phyloP scores from a whole-genome alignment of 2,329 filamentous ascomycete genomes.

The Fulvia fulva region DNA sequence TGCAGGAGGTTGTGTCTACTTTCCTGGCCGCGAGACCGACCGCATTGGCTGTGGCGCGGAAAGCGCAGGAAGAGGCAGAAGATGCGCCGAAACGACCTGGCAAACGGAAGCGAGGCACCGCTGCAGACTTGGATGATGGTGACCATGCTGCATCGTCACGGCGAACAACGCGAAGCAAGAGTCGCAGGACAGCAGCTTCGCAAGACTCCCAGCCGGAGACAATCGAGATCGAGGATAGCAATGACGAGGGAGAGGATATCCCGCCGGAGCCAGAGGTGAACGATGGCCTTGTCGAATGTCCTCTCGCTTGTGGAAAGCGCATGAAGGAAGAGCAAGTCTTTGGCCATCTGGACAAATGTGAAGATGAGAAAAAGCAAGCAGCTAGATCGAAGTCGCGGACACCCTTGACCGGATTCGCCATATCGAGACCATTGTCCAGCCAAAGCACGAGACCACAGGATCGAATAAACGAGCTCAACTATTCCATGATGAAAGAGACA shows the following conservation, averaged over 20 bases:
- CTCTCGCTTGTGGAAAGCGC: conserved; percentile 66
- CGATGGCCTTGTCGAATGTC: conserved; percentile 77
- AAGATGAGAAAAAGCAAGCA: conserved; percentile 35
- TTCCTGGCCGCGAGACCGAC: conserved; percentile 64
- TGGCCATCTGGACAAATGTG: conserved; percentile 71
- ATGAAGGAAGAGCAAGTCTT: conserved; percentile 81
- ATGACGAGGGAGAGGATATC: conserved; percentile 38
- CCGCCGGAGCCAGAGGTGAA: conserved; percentile 43
- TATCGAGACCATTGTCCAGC: conserved; percentile 13
- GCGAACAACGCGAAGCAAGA: conserved; percentile 39
- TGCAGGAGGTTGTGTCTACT: conserved; percentile 78
- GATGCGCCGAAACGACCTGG: conserved; percentile 22
- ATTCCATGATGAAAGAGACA: conserved; percentile 77
- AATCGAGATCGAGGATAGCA: conserved; percentile 37
- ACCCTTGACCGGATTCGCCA: conserved; percentile 14
- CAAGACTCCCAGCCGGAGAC: conserved; percentile 27
- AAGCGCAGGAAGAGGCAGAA: conserved; percentile 23
- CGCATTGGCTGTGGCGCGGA: conserved; percentile 61
- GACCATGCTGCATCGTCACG: conserved; percentile 16
- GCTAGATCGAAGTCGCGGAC: conserved; percentile 21
- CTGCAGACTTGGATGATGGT: conserved; percentile 32
- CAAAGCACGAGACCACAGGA: conserved; percentile 46
- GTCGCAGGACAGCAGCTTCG: conserved; percentile 31
- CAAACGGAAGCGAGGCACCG: conserved; percentile 52
- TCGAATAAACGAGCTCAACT: conserved; percentile 75